phyloP scores from a whole-genome alignment of 805 yeast genomes.

The Clavispora phyllophila region DNA sequence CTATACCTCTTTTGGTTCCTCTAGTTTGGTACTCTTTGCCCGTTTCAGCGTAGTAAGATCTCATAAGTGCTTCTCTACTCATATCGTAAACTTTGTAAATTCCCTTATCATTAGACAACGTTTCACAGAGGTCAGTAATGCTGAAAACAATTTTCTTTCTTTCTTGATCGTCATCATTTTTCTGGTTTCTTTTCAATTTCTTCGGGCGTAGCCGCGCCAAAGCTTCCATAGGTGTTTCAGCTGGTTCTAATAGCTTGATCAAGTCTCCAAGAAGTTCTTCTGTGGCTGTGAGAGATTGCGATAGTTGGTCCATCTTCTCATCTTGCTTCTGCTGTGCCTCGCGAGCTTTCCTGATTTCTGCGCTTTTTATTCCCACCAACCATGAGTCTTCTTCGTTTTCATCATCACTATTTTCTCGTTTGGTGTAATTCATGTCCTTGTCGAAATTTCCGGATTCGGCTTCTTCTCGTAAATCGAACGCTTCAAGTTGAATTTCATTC shows the following conservation, averaged over 20 bases:
- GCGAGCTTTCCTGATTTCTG: conserved; percentile 34
- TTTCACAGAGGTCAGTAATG: conserved; percentile 43
- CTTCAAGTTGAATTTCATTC: conserved; percentile 36
- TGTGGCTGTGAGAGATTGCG: conserved; percentile 1
- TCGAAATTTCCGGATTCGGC: conserved; percentile 57
- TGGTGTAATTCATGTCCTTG: conserved; percentile 52
- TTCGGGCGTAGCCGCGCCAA: conserved; percentile 32
- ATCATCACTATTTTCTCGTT: conserved; percentile 29
- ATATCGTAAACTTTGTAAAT: conserved; percentile 41
- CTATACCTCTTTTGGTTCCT: conserved; percentile 25
- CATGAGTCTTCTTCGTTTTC: conserved; percentile 23
- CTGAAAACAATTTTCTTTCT: conserved; percentile 20
- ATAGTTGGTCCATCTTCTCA: background rate
- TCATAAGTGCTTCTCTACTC: conserved; percentile 39
- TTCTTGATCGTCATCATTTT: conserved; percentile 3
- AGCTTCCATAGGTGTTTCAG: conserved; percentile 57
- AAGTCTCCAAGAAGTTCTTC: conserved; percentile 21
- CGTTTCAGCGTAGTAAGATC: conserved; percentile 45
- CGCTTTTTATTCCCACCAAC: conserved; percentile 7
- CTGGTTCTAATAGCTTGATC: conserved; percentile 47
- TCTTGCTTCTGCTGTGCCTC: conserved; percentile 16
- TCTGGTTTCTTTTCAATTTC: conserved; percentile 5
- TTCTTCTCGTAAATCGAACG: conserved; percentile 58
- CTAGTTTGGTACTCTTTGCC: conserved; percentile 50
- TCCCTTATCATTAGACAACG: conserved; percentile 14